Evolutionary conservation across 805 yeast species (phyloP).

Genomic region (Candida silvicultrix): DNA sequence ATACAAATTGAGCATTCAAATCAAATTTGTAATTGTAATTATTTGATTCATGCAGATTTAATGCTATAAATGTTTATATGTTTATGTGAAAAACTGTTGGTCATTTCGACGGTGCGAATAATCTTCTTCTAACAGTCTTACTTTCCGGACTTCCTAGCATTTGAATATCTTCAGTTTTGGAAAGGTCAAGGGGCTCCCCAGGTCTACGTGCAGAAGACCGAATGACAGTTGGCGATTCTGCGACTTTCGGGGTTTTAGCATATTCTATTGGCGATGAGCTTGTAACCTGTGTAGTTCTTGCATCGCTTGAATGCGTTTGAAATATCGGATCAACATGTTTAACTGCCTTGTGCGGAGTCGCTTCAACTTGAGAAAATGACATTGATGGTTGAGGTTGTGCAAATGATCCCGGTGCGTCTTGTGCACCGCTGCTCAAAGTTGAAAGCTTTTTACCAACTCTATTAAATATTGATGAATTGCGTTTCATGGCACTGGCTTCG

Average conservation of each 20-base stretch:
- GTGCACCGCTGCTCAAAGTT: not conserved
- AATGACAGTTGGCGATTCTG: slow-evolving; percentile 17
- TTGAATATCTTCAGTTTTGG: slow-evolving; percentile 7
- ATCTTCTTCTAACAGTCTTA: slow-evolving; percentile 26
- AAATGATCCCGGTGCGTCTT: not conserved
- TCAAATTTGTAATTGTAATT: too few species aligned
- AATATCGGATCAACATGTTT: slow-evolving; percentile 9
- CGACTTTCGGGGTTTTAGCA: slow-evolving; percentile 5
- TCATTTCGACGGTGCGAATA: slow-evolving; percentile 27
- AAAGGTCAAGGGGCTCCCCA: slow-evolving; percentile 14
- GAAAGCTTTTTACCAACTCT: slow-evolving; percentile 21
- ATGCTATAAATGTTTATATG: not conserved
- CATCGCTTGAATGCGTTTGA: slow-evolving; percentile 14
- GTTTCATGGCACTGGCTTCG: slow-evolving; percentile 2
- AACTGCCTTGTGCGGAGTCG: slow-evolving; percentile 20
- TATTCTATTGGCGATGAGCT: slow-evolving; percentile 8
- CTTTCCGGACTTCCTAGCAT: slow-evolving; percentile 23
- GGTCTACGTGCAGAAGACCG: slow-evolving; percentile 13
- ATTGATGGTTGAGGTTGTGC: slow-evolving; percentile 1
- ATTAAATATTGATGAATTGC: slow-evolving; percentile 18
- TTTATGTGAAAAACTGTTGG: too few species aligned
- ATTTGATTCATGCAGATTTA: too few species aligned
- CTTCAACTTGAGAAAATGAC: slow-evolving; percentile 22
- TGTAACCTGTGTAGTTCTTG: not conserved
- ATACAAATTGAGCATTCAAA: too few species aligned